Evolutionary conservation across 2,329 filamentous ascomycete species (phyloP), one percentile per base, ranked within the genome.

Genomic region (Didymella lethalis): DNA sequence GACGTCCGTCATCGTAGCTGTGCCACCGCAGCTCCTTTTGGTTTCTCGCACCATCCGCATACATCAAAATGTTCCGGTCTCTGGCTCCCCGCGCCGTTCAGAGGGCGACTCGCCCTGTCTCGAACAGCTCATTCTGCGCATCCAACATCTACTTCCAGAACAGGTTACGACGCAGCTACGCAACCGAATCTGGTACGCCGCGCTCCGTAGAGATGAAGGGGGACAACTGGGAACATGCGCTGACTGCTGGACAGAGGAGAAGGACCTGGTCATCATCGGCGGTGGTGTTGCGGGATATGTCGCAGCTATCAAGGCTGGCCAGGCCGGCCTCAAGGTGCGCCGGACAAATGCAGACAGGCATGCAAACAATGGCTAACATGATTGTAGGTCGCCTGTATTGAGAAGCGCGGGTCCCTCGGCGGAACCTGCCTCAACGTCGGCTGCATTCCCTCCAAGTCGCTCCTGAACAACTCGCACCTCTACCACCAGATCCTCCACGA

Each of bases 361-460:
- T 36, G 32, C 43, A 11, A 43, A 36, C 31, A 34, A 34, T 25
- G n/a, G 38, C 59, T 66, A 40, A 70, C 40, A 51, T 18, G 7
- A n/a, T 11, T 26, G 48, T 61, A 97, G 93, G 94, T 97, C 65
- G 87, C 93, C 62, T 99, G 95, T 82, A 96, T 99, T 83, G 95
- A 99, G 84, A 99, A 99, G 87, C 92, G 95, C 77, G 95, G 95
- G 70, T 85, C 88, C 61, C 89, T 99, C 72, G 95, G 95, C 75
- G 95, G 95, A 78, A 99, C 95, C 75, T 99, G 95, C 85, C 84
- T 99, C 75, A 99, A 99, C 80, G 95, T 99, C 76, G 95, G 95
- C 82, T 99, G 95, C 83, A 99, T 99, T 78, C 95, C 95, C 68
- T 99, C 95, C 67, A 99, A 99, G 83, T 97, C 95, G 64, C 92